Evolutionary conservation across 2,329 filamentous ascomycete species (phyloP).

Genomic region (Mariannaea elegans): DNA sequence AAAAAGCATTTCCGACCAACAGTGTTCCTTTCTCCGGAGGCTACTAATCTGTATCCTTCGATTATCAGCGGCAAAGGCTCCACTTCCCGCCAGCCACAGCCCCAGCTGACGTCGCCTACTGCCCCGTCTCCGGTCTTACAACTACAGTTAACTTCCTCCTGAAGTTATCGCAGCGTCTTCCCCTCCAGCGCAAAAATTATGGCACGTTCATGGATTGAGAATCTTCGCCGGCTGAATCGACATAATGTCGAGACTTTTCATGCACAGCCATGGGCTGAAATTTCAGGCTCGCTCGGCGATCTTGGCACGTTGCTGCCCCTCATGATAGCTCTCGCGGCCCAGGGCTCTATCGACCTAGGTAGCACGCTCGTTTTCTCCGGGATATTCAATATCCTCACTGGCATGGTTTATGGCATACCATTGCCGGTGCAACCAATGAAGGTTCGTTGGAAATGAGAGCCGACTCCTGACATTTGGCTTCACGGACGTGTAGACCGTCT

Average conservation of each 20-base stretch:
- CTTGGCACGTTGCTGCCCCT: constrained; percentile 89
- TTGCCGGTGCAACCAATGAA: constrained; percentile 91
- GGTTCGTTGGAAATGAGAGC: constrained; percentile 45
- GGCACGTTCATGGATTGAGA: constrained; percentile 39
- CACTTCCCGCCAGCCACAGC: constrained; percentile 3
- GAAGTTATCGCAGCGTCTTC: not conserved
- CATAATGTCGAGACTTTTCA: constrained; percentile 61
- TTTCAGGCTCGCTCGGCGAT: constrained; percentile 88
- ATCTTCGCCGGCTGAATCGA: constrained; percentile 47
- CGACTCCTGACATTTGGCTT: not conserved
- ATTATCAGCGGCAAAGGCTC: not conserved
- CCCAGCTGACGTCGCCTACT: not conserved
- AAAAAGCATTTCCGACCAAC: not conserved
- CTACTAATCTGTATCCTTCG: too few species aligned
- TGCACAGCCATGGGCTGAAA: constrained; percentile 68
- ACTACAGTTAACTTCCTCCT: not conserved
- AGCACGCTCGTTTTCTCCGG: constrained; percentile 90
- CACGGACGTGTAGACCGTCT: not conserved
- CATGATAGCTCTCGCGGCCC: constrained; percentile 84
- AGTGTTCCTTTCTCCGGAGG: not conserved
- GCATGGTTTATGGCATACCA: constrained; percentile 84
- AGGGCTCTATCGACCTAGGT: constrained; percentile 80
- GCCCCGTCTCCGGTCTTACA: not conserved
- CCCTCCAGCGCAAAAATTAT: constrained; percentile 16
- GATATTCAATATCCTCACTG: constrained; percentile 85